phyloP scores from a whole-genome alignment of 805 yeast species.

The Pichia deserticola region DNA sequence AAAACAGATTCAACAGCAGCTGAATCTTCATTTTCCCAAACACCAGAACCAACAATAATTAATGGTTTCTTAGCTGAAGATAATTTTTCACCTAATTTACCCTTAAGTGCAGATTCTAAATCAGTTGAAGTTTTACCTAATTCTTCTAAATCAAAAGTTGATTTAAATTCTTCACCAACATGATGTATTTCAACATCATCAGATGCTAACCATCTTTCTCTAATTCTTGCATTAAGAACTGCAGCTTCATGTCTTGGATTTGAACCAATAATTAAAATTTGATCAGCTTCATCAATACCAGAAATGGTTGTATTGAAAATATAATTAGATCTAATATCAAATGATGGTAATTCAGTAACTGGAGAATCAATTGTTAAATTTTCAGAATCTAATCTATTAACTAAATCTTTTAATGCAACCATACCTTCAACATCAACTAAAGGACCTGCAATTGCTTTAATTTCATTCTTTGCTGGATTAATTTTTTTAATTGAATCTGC shows the following conservation, averaged over 20 bases:
- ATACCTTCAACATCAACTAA: slow-evolving; percentile 75
- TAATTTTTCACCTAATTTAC: slow-evolving; percentile 63
- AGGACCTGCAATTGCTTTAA: slow-evolving; percentile 79
- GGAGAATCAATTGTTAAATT: slow-evolving; percentile 68
- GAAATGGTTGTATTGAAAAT: slow-evolving; percentile 71
- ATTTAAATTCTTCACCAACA: slow-evolving; percentile 70
- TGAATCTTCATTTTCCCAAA: slow-evolving; percentile 60
- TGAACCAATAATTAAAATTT: slow-evolving; percentile 71
- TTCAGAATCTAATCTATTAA: slow-evolving; percentile 73
- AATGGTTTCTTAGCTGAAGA: slow-evolving; percentile 64
- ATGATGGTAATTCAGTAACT: slow-evolving; percentile 53
- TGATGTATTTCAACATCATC: slow-evolving; percentile 55
- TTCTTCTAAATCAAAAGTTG: slow-evolving; percentile 60
- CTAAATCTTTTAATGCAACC: slow-evolving; percentile 74
- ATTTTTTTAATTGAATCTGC: slow-evolving; percentile 52
- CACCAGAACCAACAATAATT: slow-evolving; percentile 76
- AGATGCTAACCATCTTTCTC: slow-evolving; percentile 71
- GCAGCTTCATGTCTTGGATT: slow-evolving; percentile 90
- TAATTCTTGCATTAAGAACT: slow-evolving; percentile 73
- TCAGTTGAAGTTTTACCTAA: slow-evolving; percentile 55
- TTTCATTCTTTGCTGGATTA: slow-evolving; percentile 57
- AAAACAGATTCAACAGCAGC: slow-evolving; percentile 50
- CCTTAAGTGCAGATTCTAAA: slow-evolving; percentile 52
- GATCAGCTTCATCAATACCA: slow-evolving; percentile 80
- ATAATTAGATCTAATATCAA: slow-evolving; percentile 72